Percentiles rank a stretch among this genome's conserved stretches.
Conservation (phyloP, 1,284 basidiomycete species). For the Sanghuangporus sanghuang region DNA sequence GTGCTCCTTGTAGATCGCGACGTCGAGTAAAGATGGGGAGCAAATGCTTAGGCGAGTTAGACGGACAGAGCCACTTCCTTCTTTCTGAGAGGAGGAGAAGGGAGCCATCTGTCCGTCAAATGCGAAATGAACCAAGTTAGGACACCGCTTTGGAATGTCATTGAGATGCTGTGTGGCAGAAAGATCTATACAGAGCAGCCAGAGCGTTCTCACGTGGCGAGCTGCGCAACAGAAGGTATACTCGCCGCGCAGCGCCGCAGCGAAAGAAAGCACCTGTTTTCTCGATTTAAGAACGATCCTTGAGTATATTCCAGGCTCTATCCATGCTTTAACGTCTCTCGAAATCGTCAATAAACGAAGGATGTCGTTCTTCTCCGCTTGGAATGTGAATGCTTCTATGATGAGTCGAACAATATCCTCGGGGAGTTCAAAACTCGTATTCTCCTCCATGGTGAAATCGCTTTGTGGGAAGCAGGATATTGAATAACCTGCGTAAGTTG, state of each 20-base stretch:
- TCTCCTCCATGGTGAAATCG: background rate
- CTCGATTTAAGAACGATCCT: conserved; percentile 1
- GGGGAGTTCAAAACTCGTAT: background rate
- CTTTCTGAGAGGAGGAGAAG: background rate
- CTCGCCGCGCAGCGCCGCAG: background rate
- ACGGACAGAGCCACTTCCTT: background rate
- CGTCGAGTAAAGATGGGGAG: background rate
- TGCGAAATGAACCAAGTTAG: conserved; percentile 9
- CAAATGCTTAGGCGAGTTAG: conserved; percentile 5
- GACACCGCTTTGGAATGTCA: conserved; percentile 1
- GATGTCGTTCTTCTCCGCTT: background rate
- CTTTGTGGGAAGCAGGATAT: background rate
- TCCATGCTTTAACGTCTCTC: background rate
- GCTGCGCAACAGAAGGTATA: conserved; percentile 7
- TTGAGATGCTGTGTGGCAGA: background rate
- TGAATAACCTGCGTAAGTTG: background rate
- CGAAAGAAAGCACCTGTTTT: conserved; percentile 1
- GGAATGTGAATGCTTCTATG: background rate
- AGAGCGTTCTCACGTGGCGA: conserved; percentile 3
- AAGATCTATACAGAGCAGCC: background rate
- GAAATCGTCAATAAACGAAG: conserved; percentile 8
- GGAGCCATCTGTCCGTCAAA: conserved; percentile 3
- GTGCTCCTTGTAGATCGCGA: background rate
- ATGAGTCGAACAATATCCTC: conserved; percentile 5
- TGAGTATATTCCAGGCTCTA: conserved; percentile 5